A percentile compares a stretch with the other conserved stretches of the same genome.
These are phyloP conservation scores for Colletotrichum tamarilloi DNA, from an alignment of 2,329 filamentous ascomycete genomes.

Conservation along the genomic window DNA sequence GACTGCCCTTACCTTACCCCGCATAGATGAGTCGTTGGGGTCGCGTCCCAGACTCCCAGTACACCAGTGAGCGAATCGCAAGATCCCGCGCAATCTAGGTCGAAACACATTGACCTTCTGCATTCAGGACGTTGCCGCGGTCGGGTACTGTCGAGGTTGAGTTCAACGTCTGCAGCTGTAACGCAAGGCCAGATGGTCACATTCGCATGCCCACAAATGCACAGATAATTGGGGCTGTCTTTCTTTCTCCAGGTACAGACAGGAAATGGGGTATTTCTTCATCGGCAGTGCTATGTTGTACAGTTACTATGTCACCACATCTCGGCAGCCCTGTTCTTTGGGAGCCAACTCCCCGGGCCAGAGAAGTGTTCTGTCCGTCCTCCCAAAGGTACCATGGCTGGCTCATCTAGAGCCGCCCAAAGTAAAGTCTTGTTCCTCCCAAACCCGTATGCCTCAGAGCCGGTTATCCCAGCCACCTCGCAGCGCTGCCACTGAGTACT, in stretches of 20 bases:
- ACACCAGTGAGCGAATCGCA: background rate
- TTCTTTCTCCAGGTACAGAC: background rate
- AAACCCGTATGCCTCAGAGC: background rate
- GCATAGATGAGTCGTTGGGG: background rate
- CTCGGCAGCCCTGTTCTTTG: background rate
- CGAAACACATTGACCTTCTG: background rate
- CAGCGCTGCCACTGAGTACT: too few relatives aligned
- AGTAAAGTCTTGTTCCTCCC: background rate
- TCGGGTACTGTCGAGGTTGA: background rate
- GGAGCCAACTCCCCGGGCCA: background rate
- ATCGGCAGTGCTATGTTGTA: conserved; percentile 8
- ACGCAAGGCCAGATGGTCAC: background rate
- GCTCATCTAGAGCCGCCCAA: background rate
- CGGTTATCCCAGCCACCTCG: too few relatives aligned
- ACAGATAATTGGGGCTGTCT: background rate
- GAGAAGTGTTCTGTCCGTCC: background rate
- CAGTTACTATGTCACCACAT: background rate
- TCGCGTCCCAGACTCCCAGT: background rate
- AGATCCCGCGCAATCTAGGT: background rate
- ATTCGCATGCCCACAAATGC: background rate
- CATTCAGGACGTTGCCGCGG: background rate
- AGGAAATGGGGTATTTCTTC: conserved; percentile 15
- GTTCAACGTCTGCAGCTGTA: background rate
- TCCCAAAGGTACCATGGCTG: background rate
- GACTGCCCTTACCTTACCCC: background rate